phyloP scores from a whole-genome alignment of 2,329 filamentous ascomycete species.

The Cryphonectria naterciae region DNA sequence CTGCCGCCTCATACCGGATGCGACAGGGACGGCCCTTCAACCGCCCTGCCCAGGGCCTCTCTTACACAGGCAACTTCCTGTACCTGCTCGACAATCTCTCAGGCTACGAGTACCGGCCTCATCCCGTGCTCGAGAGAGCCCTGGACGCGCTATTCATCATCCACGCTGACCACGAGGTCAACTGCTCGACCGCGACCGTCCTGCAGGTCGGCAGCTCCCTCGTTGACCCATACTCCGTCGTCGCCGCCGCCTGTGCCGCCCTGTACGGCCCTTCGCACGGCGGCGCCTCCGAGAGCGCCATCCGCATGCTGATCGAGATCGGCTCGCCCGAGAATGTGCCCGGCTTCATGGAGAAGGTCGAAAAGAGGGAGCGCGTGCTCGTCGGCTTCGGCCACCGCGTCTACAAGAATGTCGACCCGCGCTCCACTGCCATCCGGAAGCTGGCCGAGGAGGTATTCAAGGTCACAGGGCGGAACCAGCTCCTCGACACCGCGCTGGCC shows the following conservation, averaged over 20 bases:
- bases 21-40: slow-evolving; percentile 56
- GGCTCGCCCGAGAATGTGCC: slow-evolving; percentile 55
- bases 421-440: slow-evolving; percentile 52
- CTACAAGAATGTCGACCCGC: slow-evolving; percentile 58
- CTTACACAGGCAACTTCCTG: slow-evolving; percentile 59
- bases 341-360: slow-evolving; percentile 53
- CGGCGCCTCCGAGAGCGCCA: slow-evolving; percentile 62
- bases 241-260: slow-evolving; percentile 56
- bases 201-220: slow-evolving; percentile 60
- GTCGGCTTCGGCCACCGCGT: slow-evolving; percentile 61
- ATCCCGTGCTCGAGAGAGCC: slow-evolving; percentile 54
- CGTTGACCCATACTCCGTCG: slow-evolving; percentile 59
- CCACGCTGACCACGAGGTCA: slow-evolving; percentile 63
- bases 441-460: slow-evolving; percentile 55
- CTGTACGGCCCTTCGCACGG: slow-evolving; percentile 62
- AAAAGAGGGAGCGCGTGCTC: slow-evolving; percentile 54
- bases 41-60: slow-evolving; percentile 50
- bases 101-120: slow-evolving; percentile 49
- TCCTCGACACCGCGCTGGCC: slow-evolving; percentile 52
- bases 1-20: slow-evolving; percentile 57
- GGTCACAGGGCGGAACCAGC: slow-evolving; percentile 54
- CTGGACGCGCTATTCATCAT: slow-evolving; percentile 59
- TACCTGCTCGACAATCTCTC: slow-evolving; percentile 58
- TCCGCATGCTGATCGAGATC: slow-evolving; percentile 57
- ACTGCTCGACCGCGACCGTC: slow-evolving; percentile 59